Conservation (phyloP, 1,284 basidiomycete genomes). For the Xerocomus nothofagi region DNA sequence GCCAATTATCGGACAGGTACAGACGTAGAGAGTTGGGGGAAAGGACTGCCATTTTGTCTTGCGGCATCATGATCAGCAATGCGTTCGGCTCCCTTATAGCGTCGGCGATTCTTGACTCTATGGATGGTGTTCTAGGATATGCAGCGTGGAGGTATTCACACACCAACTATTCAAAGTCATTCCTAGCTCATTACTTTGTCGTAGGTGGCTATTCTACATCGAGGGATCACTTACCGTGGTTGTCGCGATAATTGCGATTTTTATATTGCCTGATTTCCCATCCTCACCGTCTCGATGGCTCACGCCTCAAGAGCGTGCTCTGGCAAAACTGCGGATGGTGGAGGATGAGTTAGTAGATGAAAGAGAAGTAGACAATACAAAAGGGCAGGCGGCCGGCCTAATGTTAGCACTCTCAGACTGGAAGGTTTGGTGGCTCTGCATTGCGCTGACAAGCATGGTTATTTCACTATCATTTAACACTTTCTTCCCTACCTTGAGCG, state of each 20-base stretch:
- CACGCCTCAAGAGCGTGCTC: slow-evolving; percentile 56
- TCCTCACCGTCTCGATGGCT: slow-evolving; percentile 56
- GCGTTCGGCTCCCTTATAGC: slow-evolving; percentile 82
- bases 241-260: slow-evolving; percentile 59
- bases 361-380: slow-evolving; percentile 7
- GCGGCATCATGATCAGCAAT: slow-evolving; percentile 76
- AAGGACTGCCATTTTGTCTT: slow-evolving; percentile 72
- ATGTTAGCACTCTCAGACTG: slow-evolving; percentile 53
- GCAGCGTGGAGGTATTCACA: slow-evolving; percentile 64
- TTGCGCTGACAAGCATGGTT: slow-evolving; percentile 49
- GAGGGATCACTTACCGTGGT: slow-evolving; percentile 68
- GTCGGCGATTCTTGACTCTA: slow-evolving; percentile 67
- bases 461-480: slow-evolving; percentile 61
- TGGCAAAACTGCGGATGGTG: slow-evolving; percentile 74
- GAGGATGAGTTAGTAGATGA: slow-evolving; percentile 52
- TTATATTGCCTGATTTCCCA: slow-evolving; percentile 80
- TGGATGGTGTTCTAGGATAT: slow-evolving; percentile 71
- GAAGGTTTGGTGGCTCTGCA: slow-evolving; percentile 58
- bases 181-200: background rate
- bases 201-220: slow-evolving; percentile 68
- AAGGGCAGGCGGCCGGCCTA: slow-evolving; percentile 16
- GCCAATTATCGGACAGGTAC: slow-evolving; percentile 39
- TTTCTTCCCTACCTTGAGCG: slow-evolving; percentile 53
- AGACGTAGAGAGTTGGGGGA: slow-evolving; percentile 67
- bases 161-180: background rate